Evolutionary conservation across 257 asterid genomes (phyloP).

Genomic region (Rubia yunnanensis): DNA sequence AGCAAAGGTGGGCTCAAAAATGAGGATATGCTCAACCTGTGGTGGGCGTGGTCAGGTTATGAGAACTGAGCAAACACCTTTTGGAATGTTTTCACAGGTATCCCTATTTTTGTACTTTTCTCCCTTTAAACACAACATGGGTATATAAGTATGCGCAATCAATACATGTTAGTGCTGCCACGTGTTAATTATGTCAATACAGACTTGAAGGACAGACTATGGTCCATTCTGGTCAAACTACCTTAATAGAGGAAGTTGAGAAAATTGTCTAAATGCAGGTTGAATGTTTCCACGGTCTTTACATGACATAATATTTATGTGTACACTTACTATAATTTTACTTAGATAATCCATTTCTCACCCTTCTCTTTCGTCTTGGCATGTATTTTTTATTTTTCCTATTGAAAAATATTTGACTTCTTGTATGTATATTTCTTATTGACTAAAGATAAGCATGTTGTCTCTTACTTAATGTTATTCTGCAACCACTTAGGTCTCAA

Average conservation of each 20-base stretch:
- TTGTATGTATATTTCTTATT: background rate
- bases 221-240: background rate
- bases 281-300: background rate
- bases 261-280: background rate
- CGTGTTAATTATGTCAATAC: background rate
- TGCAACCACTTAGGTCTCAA: constrained; percentile 50
- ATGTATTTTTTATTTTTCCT: background rate
- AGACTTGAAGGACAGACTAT: background rate
- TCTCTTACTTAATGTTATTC: background rate
- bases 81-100: constrained; percentile 99
- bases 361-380: background rate
- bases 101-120: background rate
- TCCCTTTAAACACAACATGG: background rate
- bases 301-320: background rate
- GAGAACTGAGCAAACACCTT: constrained; percentile 99
- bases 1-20: constrained; percentile 88
- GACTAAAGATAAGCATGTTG: background rate
- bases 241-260: background rate
- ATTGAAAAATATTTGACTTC: background rate
- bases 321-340: background rate
- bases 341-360: background rate
- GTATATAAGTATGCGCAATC: background rate
- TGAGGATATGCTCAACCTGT: constrained; percentile 94
- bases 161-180: background rate
- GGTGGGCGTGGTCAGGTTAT: constrained; percentile 99